Evolutionary conservation across 208 protist genomes (phyloP), one percentile per base, ranked within the genome.

Genomic region (Tritrichomonas musculus): DNA sequence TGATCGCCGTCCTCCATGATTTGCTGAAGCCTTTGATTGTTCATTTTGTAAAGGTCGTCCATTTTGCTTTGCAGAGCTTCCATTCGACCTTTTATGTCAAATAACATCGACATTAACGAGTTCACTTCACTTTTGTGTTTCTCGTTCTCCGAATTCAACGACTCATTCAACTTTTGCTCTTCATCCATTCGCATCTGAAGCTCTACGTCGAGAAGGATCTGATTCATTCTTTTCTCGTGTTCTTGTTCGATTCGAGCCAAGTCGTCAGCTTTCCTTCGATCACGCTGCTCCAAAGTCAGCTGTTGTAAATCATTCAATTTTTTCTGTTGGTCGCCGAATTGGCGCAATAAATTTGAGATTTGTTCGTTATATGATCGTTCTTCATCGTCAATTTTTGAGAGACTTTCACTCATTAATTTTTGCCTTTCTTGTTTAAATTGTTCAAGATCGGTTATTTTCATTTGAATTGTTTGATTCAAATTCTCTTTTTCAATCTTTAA

Each of bases 321-420:
- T 30, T 82, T 82, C 41, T 82, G 73, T 50, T 82, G 73, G 13
- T 82, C 73, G 50, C 49, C 73, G 27, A 82, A 82, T 82, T 82
- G 33, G 14, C 41, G 73, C 73, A 82, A 50, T 25, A 82, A 47
- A 30, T 82, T 82, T 50, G 33, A 47, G 17, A 82, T 27, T 82
- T 82, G 39, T n/a, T 82, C 73, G 11, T 47, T 50, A 50, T 82
- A 39, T 17, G 30, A 47, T 50, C 73, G 44, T 30, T 82, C 73
- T 41, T 4, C 14, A 47, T 47, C 73, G 50, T 82, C 73, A n/a
- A 39, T 20, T n/a, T 49, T 13, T 30, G 30, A 20, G 0, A 82
- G 11, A n/a, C 27, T 20, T 50, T 82, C 41, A 50, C 73, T 41
- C 47, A 82, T 20, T 82, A 50, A 33, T 50, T 47, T 30, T 50